A percentile compares a stretch with the other conserved stretches of the same genome.
Conservation (phyloP, 495 filamentous ascomycete genomes). For the Trichoderma asperelloides region DNA sequence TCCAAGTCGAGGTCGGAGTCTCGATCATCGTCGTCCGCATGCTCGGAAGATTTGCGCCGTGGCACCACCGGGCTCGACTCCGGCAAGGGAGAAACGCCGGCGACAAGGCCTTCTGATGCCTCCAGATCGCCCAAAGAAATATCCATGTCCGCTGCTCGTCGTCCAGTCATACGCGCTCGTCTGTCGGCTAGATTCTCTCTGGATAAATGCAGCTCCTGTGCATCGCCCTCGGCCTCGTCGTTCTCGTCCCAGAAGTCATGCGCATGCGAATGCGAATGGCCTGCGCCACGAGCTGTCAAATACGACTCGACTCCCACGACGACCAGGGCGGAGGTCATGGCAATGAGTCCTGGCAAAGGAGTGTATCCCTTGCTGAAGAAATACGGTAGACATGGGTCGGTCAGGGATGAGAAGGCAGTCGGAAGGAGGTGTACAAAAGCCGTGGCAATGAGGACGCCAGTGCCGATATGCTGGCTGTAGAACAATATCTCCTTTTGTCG, state of each 20-base stretch:
- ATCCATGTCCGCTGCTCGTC: constrained; percentile 32
- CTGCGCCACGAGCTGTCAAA: constrained; percentile 48
- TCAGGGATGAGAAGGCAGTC: constrained; percentile 72
- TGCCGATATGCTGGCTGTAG: constrained; percentile 75
- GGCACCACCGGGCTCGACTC: constrained; percentile 26
- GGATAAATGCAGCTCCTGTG: constrained; percentile 20
- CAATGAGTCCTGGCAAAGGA: constrained; percentile 63
- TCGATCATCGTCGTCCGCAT: constrained; percentile 18
- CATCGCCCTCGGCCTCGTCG: constrained; percentile 24
- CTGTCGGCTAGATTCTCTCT: constrained; percentile 17
- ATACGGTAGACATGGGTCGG: constrained; percentile 66
- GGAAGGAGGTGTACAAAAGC: constrained; percentile 82
- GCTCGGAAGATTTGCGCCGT: constrained; percentile 10
- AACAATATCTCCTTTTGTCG: constrained; percentile 50
- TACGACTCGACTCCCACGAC: constrained; percentile 73
- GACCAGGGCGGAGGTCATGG: constrained; percentile 48
- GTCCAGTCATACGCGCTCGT: constrained; percentile 15
- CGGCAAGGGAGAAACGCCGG: constrained; percentile 39
- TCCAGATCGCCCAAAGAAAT: constrained; percentile 36
- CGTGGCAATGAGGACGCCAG: constrained; percentile 79
- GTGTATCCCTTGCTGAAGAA: constrained; percentile 64
- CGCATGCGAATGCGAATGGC: constrained; percentile 41
- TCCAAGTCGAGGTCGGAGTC: constrained; percentile 43
- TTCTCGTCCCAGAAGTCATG: constrained; percentile 30
- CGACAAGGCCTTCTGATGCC: constrained; percentile 36